Base-by-base conservation (phyloP, 257 asterid species). In the Mitragyna speciosa region DNA sequence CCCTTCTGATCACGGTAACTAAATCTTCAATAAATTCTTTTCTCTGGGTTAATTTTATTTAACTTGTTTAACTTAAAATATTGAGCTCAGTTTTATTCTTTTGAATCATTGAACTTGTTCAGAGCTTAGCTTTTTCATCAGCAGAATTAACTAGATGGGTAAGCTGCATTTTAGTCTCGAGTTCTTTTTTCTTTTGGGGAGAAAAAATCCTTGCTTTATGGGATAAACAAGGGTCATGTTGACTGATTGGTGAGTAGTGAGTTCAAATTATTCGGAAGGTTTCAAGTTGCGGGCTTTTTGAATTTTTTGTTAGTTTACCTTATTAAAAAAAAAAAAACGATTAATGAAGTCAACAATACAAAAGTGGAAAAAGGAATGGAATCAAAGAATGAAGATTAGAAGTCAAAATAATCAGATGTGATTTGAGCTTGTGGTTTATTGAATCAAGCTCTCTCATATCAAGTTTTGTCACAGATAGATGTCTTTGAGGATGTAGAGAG, bases 1-100 rank as follows among this genome's bases (percentile, higher is more conserved):
- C 73, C 87, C 90, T 54, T 43, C 92, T 7, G 61, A 67, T 12
- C 52, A 61, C n/a, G 96, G 93, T 89, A 71, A 68, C 54, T 80
- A 41, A 17, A 33, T 19, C 6, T 8, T 5, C 52, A 2, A 0
- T 61, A 15, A 19, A 31, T 73, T 56, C 28, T 9, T 26, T 51
- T 59, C 39, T 36, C 39, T 36, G 39, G 39, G 39, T 36, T 36
- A n/a, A n/a, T 36, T 36, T 36, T 36, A 36, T 36, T 36, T 36
- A 36, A 36, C 39, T 36, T 36, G 39, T 36, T 36, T 36, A 36
- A 36, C 3, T 4, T 36, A 36, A 36, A 36, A 36, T n/a, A 36
- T 36, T 36, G 39, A 36, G 39, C 39, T 36, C 39, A 36, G 39
- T 36, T 36, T 36, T 36, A 36, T 36, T 36, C 39, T 36, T 36